phyloP scores from a whole-genome alignment of 352 stramenopile species.

The Globisporangium apiculatum region DNA sequence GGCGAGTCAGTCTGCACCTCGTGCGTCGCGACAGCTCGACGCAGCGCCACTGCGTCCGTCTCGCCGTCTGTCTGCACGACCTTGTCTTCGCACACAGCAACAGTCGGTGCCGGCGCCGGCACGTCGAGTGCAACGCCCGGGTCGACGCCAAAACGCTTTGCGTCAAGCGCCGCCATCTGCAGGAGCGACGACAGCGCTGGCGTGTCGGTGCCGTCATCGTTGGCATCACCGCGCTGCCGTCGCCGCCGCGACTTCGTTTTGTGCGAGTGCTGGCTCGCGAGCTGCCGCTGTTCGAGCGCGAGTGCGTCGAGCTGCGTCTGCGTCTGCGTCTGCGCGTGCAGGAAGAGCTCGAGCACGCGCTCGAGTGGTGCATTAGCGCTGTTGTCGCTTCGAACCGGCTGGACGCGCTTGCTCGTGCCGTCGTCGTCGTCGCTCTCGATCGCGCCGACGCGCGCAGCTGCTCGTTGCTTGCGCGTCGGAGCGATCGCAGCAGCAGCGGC shows the following conservation, averaged over 20 bases:
- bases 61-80: constrained; percentile 52
- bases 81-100: constrained; percentile 34
- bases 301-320: constrained; percentile 56
- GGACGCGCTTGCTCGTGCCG: neutral
- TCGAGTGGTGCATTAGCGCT: constrained; percentile 36
- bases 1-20: constrained; percentile 25
- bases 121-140: neutral
- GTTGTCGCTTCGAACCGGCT: constrained; percentile 5
- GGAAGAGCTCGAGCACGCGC: constrained; percentile 53
- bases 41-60: neutral
- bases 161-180: constrained; percentile 56
- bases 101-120: too few species aligned
- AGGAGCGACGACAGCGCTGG: constrained; percentile 20
- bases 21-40: constrained; percentile 1
- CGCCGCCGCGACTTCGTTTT: constrained; percentile 1
- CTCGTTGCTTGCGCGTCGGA: constrained; percentile 8
- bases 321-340: constrained; percentile 47
- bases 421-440: constrained; percentile 42
- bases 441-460: constrained; percentile 24
- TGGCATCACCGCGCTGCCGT: constrained; percentile 1
- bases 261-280: constrained; percentile 20
- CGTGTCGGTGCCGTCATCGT: constrained; percentile 12
- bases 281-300: constrained; percentile 51
- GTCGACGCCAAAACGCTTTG: constrained; percentile 57
- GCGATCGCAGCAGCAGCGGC: constrained; percentile 21